A percentile compares a stretch with the other conserved stretches of the same genome.
Evolutionary conservation across 2,329 filamentous ascomycete species (phyloP).

Genomic region (Hymenoscyphus repandus): DNA sequence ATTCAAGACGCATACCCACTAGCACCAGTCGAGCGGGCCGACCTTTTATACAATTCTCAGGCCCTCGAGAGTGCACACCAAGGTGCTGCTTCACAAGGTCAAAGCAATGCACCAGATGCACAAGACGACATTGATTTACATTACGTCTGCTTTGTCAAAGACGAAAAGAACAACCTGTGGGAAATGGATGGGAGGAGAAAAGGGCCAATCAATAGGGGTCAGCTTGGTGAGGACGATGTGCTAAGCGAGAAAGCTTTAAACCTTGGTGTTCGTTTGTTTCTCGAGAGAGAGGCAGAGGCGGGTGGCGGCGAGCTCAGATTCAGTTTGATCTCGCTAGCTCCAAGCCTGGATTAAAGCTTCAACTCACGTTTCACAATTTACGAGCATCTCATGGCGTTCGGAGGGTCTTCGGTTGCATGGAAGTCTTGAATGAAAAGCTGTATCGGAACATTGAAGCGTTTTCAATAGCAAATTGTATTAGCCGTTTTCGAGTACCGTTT

Average conservation of each 20-base stretch:
- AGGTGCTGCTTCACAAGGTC: constrained; percentile 69
- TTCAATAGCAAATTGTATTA: too few species aligned
- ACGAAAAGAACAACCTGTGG: constrained; percentile 58
- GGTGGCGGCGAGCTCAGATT: constrained; percentile 27
- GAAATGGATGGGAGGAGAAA: constrained; percentile 66
- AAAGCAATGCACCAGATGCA: constrained; percentile 70
- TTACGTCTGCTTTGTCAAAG: constrained; percentile 91
- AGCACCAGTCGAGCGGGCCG: constrained; percentile 58
- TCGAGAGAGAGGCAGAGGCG: constrained; percentile 19
- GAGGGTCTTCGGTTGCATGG: neutral
- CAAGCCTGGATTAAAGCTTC: constrained; percentile 8
- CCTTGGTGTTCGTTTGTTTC: constrained; percentile 48
- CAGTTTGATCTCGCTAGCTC: constrained; percentile 26
- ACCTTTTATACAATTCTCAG: constrained; percentile 70
- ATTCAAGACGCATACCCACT: constrained; percentile 67
- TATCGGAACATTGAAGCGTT: too few species aligned
- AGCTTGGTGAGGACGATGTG: constrained; percentile 60
- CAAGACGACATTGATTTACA: constrained; percentile 81
- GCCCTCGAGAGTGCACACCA: constrained; percentile 75
- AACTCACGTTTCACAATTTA: neutral
- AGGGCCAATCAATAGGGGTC: constrained; percentile 56
- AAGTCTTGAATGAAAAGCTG: too few species aligned
- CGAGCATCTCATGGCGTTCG: constrained; percentile 1
- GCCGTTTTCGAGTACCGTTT: too few species aligned
- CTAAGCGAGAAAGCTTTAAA: constrained; percentile 70